Percentiles rank a stretch among this genome's conserved stretches.
phyloP scores from a whole-genome alignment of 306 rosid species.

The Argentina anserina region DNA sequence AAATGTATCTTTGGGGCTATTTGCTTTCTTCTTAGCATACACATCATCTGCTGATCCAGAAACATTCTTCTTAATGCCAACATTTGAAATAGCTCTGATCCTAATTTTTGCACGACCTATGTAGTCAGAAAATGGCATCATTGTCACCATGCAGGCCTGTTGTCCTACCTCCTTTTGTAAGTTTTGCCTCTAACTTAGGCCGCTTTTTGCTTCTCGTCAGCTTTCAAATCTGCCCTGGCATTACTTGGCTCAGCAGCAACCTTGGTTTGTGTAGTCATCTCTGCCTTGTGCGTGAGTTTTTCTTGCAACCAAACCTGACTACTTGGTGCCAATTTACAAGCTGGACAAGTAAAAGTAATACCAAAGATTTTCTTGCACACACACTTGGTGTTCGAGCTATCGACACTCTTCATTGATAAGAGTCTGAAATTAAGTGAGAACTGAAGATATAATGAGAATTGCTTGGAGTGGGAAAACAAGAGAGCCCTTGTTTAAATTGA shows the following conservation, averaged over 20 bases:
- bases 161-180: slow-evolving; percentile 1
- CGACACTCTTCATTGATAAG: slow-evolving; percentile 2
- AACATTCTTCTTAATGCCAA: neutral
- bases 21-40: slow-evolving; percentile 6
- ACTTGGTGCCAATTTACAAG: slow-evolving; percentile 1
- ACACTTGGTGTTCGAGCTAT: slow-evolving; percentile 5
- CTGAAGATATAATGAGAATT: neutral
- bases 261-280: neutral
- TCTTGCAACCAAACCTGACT: neutral
- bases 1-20: slow-evolving; percentile 1
- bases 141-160: neutral
- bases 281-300: neutral
- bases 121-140: slow-evolving; percentile 24
- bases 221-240: neutral
- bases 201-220: neutral
- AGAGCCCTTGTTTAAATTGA: neutral
- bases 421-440: neutral
- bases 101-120: slow-evolving; percentile 6
- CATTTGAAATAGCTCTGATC: slow-evolving; percentile 18
- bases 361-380: slow-evolving; percentile 10
- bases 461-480: neutral
- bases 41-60: slow-evolving; percentile 8
- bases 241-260: neutral
- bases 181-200: neutral
- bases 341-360: neutral